These are phyloP conservation scores for Hericium coralloides DNA, from an alignment of 768 basidiomycete genomes.

Conservation along the genomic window DNA sequence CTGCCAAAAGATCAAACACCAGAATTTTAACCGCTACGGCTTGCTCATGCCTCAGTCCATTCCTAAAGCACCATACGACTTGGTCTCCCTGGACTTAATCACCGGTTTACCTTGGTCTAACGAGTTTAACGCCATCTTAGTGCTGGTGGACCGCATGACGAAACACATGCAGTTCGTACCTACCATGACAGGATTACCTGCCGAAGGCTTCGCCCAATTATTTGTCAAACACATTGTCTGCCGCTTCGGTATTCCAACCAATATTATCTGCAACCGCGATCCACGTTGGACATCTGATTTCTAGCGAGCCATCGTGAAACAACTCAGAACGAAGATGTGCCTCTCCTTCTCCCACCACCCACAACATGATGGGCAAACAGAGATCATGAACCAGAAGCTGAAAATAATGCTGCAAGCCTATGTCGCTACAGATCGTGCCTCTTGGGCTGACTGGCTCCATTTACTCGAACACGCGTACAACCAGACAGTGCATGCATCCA, in stretches of 20 bases:
- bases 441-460: slow-evolving; percentile 1
- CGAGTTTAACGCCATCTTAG: slow-evolving; percentile 10
- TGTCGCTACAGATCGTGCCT: not conserved
- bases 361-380: not conserved
- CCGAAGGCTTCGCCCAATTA: slow-evolving; percentile 3
- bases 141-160: slow-evolving; percentile 17
- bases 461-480: slow-evolving; percentile 11
- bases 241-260: not conserved
- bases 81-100: slow-evolving; percentile 8
- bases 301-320: not conserved
- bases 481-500: slow-evolving; percentile 5
- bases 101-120: slow-evolving; percentile 5
- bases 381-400: slow-evolving; percentile 1
- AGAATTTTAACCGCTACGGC: slow-evolving; percentile 1
- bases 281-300: slow-evolving; percentile 1
- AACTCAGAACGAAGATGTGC: not conserved
- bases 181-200: slow-evolving; percentile 1
- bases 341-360: not conserved
- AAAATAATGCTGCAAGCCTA: not conserved
- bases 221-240: slow-evolving; percentile 6
- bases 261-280: not conserved
- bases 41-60: slow-evolving; percentile 3
- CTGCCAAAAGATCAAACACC: slow-evolving; percentile 10
- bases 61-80: slow-evolving; percentile 10
- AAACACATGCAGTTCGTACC: slow-evolving; percentile 25